Evolutionary conservation across 345 rosid genomes (phyloP).

Genomic region (Salix suchowensis): DNA sequence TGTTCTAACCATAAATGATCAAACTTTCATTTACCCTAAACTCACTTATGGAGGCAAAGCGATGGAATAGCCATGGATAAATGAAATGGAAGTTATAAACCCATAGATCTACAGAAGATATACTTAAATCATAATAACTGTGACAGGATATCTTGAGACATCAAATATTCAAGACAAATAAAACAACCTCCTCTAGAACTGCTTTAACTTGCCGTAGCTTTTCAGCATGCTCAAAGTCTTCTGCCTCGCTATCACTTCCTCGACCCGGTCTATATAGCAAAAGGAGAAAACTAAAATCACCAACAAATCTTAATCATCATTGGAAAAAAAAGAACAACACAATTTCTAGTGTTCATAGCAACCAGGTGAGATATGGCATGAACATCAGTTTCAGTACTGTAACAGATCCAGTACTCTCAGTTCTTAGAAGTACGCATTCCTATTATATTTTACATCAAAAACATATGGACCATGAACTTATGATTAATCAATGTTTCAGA

Average conservation of each 20-base stretch:
- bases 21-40: not conserved
- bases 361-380: not conserved
- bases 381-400: not conserved
- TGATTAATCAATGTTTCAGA: not conserved
- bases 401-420: not conserved
- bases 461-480: not conserved
- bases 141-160: not conserved
- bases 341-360: not conserved
- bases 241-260: conserved; percentile 98
- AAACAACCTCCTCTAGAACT: conserved; percentile 90
- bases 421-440: not conserved
- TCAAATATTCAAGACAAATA: conserved; percentile 5
- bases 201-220: conserved; percentile 99
- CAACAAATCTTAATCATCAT: not conserved
- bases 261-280: conserved; percentile 62
- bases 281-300: not conserved
- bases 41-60: not conserved
- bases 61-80: not conserved
- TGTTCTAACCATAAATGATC: not conserved
- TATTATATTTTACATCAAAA: not conserved
- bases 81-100: not conserved
- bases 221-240: conserved; percentile 97
- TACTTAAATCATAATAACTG: not conserved
- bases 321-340: not conserved
- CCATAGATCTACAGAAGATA: not conserved